Percentiles rank a stretch among this genome's conserved stretches.
phyloP scores from a whole-genome alignment of 1,139 yeast genomes.

The Candida sanyaensis region DNA sequence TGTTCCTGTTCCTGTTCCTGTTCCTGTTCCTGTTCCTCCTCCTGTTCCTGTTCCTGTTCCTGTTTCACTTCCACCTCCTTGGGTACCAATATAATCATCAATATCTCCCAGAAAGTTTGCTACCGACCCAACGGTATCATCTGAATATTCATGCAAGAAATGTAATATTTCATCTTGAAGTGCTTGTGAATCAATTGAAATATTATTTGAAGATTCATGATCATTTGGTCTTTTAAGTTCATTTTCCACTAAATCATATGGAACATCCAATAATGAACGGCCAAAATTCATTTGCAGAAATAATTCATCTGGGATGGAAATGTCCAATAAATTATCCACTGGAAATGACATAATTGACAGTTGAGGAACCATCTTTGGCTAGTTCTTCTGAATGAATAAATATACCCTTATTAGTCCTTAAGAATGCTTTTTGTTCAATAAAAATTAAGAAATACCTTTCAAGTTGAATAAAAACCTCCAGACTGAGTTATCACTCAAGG shows the following conservation, averaged over 20 bases:
- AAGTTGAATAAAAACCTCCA: not conserved
- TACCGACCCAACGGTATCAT: not conserved
- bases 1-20: no score
- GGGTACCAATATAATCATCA: not conserved
- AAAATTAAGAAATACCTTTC: no score
- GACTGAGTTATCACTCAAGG: not conserved
- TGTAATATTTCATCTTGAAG: slow-evolving; percentile 8
- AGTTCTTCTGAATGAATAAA: not conserved
- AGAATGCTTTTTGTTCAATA: no score
- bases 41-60: no score
- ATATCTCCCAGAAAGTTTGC: not conserved
- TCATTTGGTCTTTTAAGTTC: slow-evolving; percentile 4
- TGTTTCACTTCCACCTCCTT: not conserved
- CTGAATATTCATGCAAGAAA: slow-evolving; percentile 8
- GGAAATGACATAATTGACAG: slow-evolving; percentile 8
- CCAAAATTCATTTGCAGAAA: slow-evolving; percentile 4
- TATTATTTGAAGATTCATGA: not conserved
- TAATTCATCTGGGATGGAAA: slow-evolving; percentile 12
- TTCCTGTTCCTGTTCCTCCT: not conserved
- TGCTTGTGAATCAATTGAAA: slow-evolving; percentile 2
- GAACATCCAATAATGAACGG: slow-evolving; percentile 1
- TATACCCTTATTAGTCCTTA: no score
- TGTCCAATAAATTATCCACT: slow-evolving; percentile 9
- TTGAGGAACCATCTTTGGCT: not conserved
- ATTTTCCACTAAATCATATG: slow-evolving; percentile 2